Evolutionary conservation across 148 eudicot species (phyloP).

Genomic region (Diospyros kaki): DNA sequence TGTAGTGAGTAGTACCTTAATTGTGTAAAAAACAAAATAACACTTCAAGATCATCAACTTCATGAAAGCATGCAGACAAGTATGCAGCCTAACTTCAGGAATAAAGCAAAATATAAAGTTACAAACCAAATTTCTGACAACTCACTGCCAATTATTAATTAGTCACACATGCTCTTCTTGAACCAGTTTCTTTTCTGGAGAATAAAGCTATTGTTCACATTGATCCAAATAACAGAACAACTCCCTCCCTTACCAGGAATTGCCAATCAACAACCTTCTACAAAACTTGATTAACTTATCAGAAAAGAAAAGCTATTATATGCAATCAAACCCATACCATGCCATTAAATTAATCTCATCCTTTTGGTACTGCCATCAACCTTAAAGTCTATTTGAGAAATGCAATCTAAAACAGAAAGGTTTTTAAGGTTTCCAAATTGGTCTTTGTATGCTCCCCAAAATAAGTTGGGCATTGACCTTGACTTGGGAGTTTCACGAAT

Average conservation of each 20-base stretch:
- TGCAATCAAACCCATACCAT: too few species aligned
- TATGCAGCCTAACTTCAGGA: not conserved
- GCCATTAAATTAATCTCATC: too few species aligned
- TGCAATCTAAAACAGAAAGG: too few species aligned
- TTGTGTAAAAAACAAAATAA: slow-evolving; percentile 12
- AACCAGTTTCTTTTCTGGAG: not conserved
- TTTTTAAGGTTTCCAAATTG: too few species aligned
- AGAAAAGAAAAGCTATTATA: not conserved
- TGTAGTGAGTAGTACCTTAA: slow-evolving; percentile 82
- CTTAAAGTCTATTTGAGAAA: too few species aligned
- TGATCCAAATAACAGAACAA: not conserved
- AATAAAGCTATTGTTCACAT: slow-evolving; percentile 1
- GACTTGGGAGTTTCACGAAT: too few species aligned
- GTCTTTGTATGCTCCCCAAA: too few species aligned
- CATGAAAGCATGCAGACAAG: not conserved
- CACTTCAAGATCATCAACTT: not conserved
- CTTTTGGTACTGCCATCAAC: too few species aligned
- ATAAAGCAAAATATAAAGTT: not conserved
- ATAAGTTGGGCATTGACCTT: too few species aligned
- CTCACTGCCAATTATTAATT: not conserved
- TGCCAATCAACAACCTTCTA: not conserved
- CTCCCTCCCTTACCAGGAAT: not conserved
- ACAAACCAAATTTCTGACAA: not conserved
- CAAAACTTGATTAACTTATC: not conserved
- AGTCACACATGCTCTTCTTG: not conserved